A percentile compares a stretch with the other conserved stretches of the same genome.
Evolutionary conservation across 352 stramenopile species (phyloP).

Genomic region (Phytophthora crassamura): DNA sequence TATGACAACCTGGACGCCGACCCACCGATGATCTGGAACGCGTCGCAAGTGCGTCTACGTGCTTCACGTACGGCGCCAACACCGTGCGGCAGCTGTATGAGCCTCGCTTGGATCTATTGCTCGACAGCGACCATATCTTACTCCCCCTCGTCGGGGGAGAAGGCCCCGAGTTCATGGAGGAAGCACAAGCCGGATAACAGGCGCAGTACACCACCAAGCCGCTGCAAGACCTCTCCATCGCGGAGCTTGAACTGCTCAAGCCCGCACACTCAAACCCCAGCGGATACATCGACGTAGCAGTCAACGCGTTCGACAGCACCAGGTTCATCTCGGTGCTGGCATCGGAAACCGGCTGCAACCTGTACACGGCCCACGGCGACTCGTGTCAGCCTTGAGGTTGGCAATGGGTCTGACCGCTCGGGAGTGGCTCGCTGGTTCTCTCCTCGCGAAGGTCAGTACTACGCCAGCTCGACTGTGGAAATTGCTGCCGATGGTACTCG

Average conservation of each 20-base stretch:
- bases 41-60: conserved; percentile 17
- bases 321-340: conserved; percentile 30
- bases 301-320: conserved; percentile 25
- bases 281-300: conserved; percentile 1
- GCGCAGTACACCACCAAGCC: conserved; percentile 26
- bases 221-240: conserved; percentile 14
- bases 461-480: conserved; percentile 5
- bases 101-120: too few relatives aligned
- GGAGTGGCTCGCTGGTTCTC: conserved; percentile 16
- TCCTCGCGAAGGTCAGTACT: conserved; percentile 23
- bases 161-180: conserved; percentile 25
- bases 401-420: background rate
- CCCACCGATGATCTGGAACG: conserved; percentile 23
- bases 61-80: conserved; percentile 32
- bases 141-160: conserved; percentile 10
- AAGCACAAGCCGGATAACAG: conserved; percentile 20
- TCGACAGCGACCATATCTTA: too few relatives aligned
- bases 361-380: conserved; percentile 25
- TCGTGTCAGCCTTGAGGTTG: conserved; percentile 23
- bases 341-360: conserved; percentile 10
- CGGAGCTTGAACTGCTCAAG: conserved; percentile 19
- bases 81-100: conserved; percentile 36
- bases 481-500: conserved; percentile 6
- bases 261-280: conserved; percentile 11
- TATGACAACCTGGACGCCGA: conserved; percentile 12